Conservation (phyloP, 2,329 filamentous ascomycete genomes). For the Aphanoascus verrucosus region DNA sequence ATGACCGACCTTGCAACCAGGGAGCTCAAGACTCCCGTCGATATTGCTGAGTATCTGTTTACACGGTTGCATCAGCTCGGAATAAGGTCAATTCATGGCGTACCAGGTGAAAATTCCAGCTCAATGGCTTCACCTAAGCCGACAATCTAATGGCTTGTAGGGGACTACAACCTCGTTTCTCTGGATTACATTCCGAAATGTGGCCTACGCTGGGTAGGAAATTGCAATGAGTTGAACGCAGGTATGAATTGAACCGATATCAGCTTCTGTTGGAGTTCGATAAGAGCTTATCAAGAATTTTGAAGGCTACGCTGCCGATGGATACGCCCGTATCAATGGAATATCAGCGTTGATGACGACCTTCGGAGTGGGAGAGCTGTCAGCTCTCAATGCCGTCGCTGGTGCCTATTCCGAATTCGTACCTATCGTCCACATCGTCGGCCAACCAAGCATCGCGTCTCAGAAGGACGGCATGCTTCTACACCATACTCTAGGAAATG, state of each 20-base stretch:
- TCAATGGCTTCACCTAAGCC: neutral
- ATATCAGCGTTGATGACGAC: conserved; percentile 60
- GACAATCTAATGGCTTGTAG: conserved; percentile 16
- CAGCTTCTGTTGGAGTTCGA: conserved; percentile 10
- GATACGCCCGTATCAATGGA: conserved; percentile 60
- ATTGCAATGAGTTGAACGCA: conserved; percentile 63
- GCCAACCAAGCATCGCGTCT: conserved; percentile 38
- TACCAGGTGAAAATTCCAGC: conserved; percentile 37
- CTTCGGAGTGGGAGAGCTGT: conserved; percentile 59
- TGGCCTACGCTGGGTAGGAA: conserved; percentile 53
- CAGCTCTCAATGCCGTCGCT: conserved; percentile 61
- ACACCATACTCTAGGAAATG: conserved; percentile 61
- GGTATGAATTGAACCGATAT: conserved; percentile 37
- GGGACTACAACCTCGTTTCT: conserved; percentile 59
- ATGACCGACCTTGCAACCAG: conserved; percentile 35
- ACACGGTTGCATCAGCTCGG: conserved; percentile 40
- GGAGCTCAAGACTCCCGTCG: conserved; percentile 36
- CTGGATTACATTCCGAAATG: conserved; percentile 54
- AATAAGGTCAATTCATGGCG: conserved; percentile 41
- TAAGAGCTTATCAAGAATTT: conserved; percentile 14
- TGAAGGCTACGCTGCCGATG: conserved; percentile 61
- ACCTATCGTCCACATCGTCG: conserved; percentile 53
- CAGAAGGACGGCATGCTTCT: conserved; percentile 38
- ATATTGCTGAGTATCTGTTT: conserved; percentile 42
- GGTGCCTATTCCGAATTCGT: conserved; percentile 65